Evolutionary conservation across 2,329 filamentous ascomycete species (phyloP), one percentile per base, ranked within the genome.

Genomic region (Apiospora phragmitis): DNA sequence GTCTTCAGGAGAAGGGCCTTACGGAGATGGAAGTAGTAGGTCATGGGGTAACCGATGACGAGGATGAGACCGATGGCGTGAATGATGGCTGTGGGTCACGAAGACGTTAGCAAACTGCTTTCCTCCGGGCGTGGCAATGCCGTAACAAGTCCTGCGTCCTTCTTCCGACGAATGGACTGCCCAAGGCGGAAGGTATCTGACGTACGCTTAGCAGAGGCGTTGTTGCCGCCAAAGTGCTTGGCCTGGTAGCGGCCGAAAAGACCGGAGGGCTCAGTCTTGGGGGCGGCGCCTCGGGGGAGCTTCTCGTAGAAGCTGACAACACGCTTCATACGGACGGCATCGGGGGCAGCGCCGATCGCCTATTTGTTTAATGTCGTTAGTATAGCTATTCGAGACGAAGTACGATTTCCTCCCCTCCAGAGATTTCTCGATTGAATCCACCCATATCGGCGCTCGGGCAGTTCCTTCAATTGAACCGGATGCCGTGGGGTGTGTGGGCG

Each of bases 11-110:
- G 51, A 29, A 32, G 7, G 7, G 21, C 14, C 94, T 85, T 91
- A 99, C 96, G 94, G 80, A 99, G 90, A 87, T 99, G 97, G 93
- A 97, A 98, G 90, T 99, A 98, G 92, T 99, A 99, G 88, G 97
- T 95, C 87, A 98, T 94, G 79, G 93, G 93, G 85, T 99, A 99
- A 80, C 96, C 95, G 77, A 98, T 82, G 76, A 90, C 84, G 75
- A 97, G 85, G 73, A 99, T 86, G 81, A 90, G 87, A 77, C 89
- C 91, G 79, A 99, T 92, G 78, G 91, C 88, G 85, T 99, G 96
- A 79, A 97, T 88, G 80, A 99, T 90, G 75, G 96, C 96, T 99
- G 78, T 78, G 67, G 62, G 67, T 72, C 70, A 24, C 67, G 43
- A 77, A 74, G 67, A 29, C 21, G 12, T 24, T 7, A 51, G 32